Base-by-base conservation (phyloP, 768 basidiomycete species). In the Tephrocybe sp. region DNA sequence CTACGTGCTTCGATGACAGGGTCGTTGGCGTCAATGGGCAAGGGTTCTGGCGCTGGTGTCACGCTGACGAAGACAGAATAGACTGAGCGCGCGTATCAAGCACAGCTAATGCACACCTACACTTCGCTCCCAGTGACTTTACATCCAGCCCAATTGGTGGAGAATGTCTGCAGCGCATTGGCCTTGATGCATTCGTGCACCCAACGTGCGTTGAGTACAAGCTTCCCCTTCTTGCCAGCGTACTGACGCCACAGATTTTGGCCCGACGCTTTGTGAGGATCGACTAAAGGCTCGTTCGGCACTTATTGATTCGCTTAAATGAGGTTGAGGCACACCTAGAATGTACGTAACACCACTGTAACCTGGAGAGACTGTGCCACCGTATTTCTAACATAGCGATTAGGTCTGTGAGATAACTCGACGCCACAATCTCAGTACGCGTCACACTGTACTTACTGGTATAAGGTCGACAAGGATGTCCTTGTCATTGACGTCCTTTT, bases 281-380 rank as follows among this genome's bases (percentile, higher is more conserved):
- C 85, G 51, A 93, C 91, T 92, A 56, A 43, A 52, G 55, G 34
- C 59, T 52, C 52, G 48, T 57, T 53, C 48, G 40, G 46, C 34
- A 23, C 35, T 43, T 44, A 39, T 32, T 23, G 39, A 13, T 17
- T 45, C 20, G 26, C 53, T 45, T 50, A 31, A 19, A 46, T 12
- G 48, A 43, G 31, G 26, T 43, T 48, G 50, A 43, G 52, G 70
- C 80, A 51, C 59, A 89, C 89, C 89, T 52, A 93, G 76, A 47
- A 93, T 87, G 63, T 91, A 91, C 1, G 81, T 73, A 5, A 89
- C 87, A 17, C 83, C 83, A 55, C 87, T 91, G 64, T 92, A 92
- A 9, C 84, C 82, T 34, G 82, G 80, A 22, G 84, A 82, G 41
- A 90, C 77, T 5, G 74, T 72, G 13, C 91, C 91, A 22, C 90